Conservation (phyloP, 2,329 filamentous ascomycete genomes). For the Coniochaeta sp. region DNA sequence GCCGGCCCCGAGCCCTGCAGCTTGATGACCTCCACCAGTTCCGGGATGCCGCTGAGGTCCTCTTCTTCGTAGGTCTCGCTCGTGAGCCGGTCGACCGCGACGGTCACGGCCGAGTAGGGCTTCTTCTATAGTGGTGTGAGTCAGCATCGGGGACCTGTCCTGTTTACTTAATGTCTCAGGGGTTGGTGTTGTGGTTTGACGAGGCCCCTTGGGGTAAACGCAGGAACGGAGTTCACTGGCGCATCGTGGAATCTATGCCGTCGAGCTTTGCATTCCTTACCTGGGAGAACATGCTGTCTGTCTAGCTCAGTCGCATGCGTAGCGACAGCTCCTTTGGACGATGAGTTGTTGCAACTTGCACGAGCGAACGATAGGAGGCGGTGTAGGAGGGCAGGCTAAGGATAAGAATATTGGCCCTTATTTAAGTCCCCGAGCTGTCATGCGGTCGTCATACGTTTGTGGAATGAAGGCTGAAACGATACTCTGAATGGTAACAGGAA, state of each 20-base stretch:
- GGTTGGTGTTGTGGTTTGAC: no score
- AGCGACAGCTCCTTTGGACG: neutral
- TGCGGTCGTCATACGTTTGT: neutral
- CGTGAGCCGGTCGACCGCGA: slow-evolving; percentile 84
- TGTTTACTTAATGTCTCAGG: neutral
- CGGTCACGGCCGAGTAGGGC: slow-evolving; percentile 89
- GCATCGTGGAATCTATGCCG: no score
- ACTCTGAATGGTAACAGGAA: no score
- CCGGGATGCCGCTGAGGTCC: slow-evolving; percentile 84
- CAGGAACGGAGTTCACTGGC: no score
- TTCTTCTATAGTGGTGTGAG: slow-evolving; percentile 54
- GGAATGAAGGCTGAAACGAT: neutral
- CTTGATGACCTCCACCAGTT: slow-evolving; percentile 88
- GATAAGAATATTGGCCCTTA: neutral
- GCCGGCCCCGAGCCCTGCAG: slow-evolving; percentile 80
- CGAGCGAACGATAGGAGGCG: no score
- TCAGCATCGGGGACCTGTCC: neutral
- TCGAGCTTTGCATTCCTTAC: slow-evolving; percentile 3
- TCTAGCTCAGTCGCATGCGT: neutral
- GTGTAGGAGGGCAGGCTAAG: no score
- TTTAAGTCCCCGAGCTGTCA: no score
- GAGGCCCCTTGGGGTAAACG: no score
- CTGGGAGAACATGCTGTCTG: slow-evolving; percentile 7
- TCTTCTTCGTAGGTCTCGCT: slow-evolving; percentile 86
- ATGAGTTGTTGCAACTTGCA: no score